Percentiles rank a stretch among this genome's conserved stretches.
phyloP scores from a whole-genome alignment of 768 basidiomycete species.

The Atractiella rhizophila region DNA sequence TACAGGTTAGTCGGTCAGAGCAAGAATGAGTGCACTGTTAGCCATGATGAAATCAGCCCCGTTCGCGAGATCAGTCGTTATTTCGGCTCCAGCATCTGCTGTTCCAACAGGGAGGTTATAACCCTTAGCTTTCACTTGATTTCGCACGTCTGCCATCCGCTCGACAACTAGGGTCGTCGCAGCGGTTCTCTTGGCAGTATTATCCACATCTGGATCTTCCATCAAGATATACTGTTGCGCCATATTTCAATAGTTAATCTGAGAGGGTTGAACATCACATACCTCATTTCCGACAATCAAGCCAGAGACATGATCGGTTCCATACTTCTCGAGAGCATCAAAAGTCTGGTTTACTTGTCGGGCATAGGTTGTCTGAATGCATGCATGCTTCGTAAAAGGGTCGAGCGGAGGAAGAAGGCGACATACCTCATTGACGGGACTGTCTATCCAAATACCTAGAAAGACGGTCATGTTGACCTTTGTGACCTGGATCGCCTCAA shows the following conservation, averaged over 20 bases:
- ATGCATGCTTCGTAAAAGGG: conserved; percentile 18
- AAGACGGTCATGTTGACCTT: conserved; percentile 52
- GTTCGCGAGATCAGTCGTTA: conserved; percentile 15
- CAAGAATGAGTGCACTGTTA: conserved; percentile 16
- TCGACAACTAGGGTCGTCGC: too few relatives aligned
- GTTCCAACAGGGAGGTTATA: conserved; percentile 24
- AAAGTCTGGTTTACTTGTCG: conserved; percentile 35
- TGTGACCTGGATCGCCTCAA: conserved; percentile 12
- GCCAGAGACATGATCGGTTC: conserved; percentile 46
- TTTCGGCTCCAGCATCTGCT: conserved; percentile 23
- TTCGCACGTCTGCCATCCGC: too few relatives aligned
- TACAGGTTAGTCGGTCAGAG: background rate
- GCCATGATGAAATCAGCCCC: conserved; percentile 67
- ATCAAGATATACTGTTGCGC: conserved; percentile 10
- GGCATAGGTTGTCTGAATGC: conserved; percentile 31
- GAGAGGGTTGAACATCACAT: conserved; percentile 29
- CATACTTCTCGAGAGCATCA: conserved; percentile 49
- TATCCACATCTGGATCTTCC: background rate
- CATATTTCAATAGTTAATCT: background rate
- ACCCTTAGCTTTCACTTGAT: too few relatives aligned
- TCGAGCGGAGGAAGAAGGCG: background rate
- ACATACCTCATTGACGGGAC: conserved; percentile 29
- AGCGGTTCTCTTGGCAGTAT: background rate
- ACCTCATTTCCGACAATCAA: conserved; percentile 83
- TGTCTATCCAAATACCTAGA: conserved; percentile 59